A percentile compares a stretch with the other conserved stretches of the same genome.
phyloP scores from a whole-genome alignment of 1,284 basidiomycete genomes.

The Mycena citricolor region DNA sequence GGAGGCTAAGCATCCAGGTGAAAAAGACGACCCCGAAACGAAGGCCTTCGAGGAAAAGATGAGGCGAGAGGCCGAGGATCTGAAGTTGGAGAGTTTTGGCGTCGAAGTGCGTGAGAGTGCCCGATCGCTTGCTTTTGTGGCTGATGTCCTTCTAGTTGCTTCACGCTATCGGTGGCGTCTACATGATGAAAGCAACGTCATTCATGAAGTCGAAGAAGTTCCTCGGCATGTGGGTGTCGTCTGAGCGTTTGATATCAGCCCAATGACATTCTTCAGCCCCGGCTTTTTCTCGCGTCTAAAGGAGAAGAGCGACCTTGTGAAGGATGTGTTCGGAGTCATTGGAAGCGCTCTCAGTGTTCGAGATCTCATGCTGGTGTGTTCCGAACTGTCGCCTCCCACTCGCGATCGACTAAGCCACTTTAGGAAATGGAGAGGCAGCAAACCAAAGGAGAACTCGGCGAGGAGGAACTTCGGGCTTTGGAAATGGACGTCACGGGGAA shows the following conservation, averaged over 20 bases:
- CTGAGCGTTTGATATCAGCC: not conserved
- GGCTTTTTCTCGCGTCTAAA: slow-evolving; percentile 95
- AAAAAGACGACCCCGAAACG: slow-evolving; percentile 84
- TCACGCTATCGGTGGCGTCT: slow-evolving; percentile 86
- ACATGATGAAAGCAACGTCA: slow-evolving; percentile 90
- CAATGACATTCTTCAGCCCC: slow-evolving; percentile 47
- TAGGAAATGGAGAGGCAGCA: slow-evolving; percentile 92
- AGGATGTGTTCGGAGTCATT: slow-evolving; percentile 93
- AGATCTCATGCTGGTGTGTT: slow-evolving; percentile 52
- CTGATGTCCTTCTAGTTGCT: slow-evolving; percentile 50
- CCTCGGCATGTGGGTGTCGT: slow-evolving; percentile 71
- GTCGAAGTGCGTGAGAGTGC: slow-evolving; percentile 66
- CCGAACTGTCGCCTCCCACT: not conserved
- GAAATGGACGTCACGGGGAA: slow-evolving; percentile 96
- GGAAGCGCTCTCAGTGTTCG: slow-evolving; percentile 83
- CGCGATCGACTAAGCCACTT: not conserved
- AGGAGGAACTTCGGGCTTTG: slow-evolving; percentile 82
- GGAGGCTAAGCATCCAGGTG: slow-evolving; percentile 86
- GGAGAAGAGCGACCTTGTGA: slow-evolving; percentile 90
- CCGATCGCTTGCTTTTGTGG: slow-evolving; percentile 9
- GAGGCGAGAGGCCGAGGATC: slow-evolving; percentile 87
- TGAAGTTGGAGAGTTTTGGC: slow-evolving; percentile 98
- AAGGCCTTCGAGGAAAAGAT: slow-evolving; percentile 76
- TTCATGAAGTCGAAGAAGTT: slow-evolving; percentile 93
- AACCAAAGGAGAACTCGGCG: slow-evolving; percentile 80